phyloP scores from a whole-genome alignment of 2,329 filamentous ascomycete species.

The Colletotrichum sp. region DNA sequence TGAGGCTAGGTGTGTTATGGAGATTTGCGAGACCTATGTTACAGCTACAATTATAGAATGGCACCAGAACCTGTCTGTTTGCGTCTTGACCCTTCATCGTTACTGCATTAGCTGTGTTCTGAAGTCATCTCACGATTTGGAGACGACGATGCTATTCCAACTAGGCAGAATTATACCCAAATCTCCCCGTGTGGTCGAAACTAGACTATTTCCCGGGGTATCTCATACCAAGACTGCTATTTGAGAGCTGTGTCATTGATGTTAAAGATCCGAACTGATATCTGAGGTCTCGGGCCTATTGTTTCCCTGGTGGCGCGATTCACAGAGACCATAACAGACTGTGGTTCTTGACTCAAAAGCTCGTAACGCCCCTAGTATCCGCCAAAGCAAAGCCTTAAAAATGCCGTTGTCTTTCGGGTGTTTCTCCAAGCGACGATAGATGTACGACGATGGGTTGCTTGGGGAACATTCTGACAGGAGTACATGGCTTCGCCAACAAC shows the following conservation, averaged over 20 bases:
- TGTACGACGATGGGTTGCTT: too few relatives aligned
- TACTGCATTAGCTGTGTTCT: background rate
- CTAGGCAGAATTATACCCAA: rapidly evolving
- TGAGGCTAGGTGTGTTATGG: too few relatives aligned
- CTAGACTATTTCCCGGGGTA: background rate
- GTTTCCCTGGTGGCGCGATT: background rate
- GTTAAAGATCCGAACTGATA: background rate
- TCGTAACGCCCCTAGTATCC: too few relatives aligned
- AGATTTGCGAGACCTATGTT: background rate
- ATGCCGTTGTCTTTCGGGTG: rapidly evolving
- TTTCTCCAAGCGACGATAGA: too few relatives aligned
- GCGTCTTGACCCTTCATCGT: background rate
- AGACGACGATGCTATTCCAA: background rate
- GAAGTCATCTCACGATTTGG: background rate
- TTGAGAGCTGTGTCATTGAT: too few relatives aligned
- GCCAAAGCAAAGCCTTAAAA: too few relatives aligned
- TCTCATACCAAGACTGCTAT: too few relatives aligned
- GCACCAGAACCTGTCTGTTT: rapidly evolving
- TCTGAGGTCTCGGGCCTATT: background rate
- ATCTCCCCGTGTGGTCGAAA: background rate
- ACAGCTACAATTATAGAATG: background rate
- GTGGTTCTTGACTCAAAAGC: rapidly evolving
- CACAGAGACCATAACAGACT: too few relatives aligned
- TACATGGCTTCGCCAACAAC: too few relatives aligned
- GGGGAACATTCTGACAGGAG: too few relatives aligned